These are phyloP conservation scores for Penicillium sp. DNA, from an alignment of 2,329 filamentous ascomycete species.

Conservation along the genomic window DNA sequence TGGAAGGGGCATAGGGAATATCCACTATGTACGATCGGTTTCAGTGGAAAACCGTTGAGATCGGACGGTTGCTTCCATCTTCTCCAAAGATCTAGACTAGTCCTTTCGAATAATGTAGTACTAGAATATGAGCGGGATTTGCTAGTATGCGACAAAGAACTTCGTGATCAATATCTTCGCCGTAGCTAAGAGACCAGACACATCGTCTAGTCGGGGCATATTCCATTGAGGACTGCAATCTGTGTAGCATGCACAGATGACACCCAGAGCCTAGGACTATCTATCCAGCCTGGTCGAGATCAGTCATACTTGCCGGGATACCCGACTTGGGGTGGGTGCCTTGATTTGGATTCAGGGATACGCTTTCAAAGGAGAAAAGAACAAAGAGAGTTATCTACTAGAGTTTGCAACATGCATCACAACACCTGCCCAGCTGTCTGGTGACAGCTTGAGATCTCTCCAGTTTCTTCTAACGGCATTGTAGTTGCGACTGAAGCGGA, in stretches of 20 bases:
- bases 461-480: constrained; percentile 12
- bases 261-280: no score
- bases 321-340: neutral
- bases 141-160: neutral
- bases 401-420: neutral
- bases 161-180: neutral
- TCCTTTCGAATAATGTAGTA: neutral
- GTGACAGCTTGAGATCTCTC: neutral
- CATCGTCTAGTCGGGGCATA: neutral
- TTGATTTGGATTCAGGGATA: neutral
- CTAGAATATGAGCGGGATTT: neutral
- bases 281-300: neutral
- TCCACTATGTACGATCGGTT: neutral
- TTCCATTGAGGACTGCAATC: neutral
- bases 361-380: neutral
- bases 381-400: neutral
- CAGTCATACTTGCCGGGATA: neutral
- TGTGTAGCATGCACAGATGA: constrained; percentile 1
- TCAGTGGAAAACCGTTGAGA: neutral
- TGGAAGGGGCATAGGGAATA: neutral
- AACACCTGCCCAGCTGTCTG: neutral
- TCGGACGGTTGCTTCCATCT: neutral
- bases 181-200: neutral
- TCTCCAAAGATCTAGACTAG: neutral
- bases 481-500: constrained; percentile 6